phyloP scores from a whole-genome alignment of 1,139 yeast species.

The Pichia sp. region DNA sequence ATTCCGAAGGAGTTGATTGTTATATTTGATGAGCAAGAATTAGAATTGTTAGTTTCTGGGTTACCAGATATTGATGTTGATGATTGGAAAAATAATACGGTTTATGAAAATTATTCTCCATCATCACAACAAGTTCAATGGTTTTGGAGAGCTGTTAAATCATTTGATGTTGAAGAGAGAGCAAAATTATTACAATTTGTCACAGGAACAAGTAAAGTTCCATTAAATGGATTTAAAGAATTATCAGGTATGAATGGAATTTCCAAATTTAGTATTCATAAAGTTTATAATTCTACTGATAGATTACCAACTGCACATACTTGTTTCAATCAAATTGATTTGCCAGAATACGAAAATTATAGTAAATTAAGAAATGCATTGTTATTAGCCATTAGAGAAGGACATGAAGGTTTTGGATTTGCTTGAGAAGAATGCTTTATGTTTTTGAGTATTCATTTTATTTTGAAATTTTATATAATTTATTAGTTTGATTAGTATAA shows the following conservation, averaged over 20 bases:
- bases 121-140: conserved; percentile 87
- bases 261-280: conserved; percentile 81
- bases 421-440: conserved; percentile 34
- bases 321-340: conserved; percentile 89
- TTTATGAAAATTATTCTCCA: conserved; percentile 76
- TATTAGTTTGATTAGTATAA: too few species aligned
- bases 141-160: conserved; percentile 97
- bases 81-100: conserved; percentile 89
- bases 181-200: conserved; percentile 93
- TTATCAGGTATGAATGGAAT: conserved; percentile 84
- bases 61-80: conserved; percentile 92
- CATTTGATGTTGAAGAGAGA: conserved; percentile 89
- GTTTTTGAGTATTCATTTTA: not conserved
- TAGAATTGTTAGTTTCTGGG: conserved; percentile 88
- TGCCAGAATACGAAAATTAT: conserved; percentile 89
- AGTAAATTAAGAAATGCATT: conserved; percentile 78
- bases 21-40: conserved; percentile 91
- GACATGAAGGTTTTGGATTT: conserved; percentile 93
- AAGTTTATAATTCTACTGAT: conserved; percentile 81
- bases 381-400: conserved; percentile 84
- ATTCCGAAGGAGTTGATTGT: conserved; percentile 83
- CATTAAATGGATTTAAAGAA: conserved; percentile 87
- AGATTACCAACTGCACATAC: conserved; percentile 94
- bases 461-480: not conserved
- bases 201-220: conserved; percentile 96